These are phyloP conservation scores for Chytridium lagenaria DNA, from an alignment of 371 early-diverging fungal genomes.

Conservation along the genomic window DNA sequence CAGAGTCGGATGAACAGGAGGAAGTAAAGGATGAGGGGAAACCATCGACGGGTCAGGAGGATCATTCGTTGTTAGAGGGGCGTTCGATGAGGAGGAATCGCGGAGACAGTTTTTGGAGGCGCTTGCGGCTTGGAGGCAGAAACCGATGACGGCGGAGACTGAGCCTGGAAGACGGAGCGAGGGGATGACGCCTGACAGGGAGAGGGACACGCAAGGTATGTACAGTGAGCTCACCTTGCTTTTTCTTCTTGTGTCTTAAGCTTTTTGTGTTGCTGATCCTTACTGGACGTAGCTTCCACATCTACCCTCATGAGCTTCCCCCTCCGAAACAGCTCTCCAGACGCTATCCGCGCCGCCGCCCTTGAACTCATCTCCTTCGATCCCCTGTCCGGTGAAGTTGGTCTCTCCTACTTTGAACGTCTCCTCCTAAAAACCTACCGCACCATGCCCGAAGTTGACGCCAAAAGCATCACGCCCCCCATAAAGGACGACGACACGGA, in stretches of 20 bases:
- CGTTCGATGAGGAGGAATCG: constrained; percentile 39
- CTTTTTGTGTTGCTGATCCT: neutral
- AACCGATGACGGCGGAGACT: neutral
- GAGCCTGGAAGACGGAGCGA: neutral
- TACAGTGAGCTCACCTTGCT: no score
- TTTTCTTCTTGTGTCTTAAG: no score
- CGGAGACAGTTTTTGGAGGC: constrained; percentile 35
- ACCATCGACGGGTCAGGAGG: neutral
- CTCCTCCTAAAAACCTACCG: constrained; percentile 27
- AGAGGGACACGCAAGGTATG: neutral
- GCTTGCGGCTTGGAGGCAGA: constrained; percentile 38
- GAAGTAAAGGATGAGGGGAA: neutral
- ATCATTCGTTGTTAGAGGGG: constrained; percentile 30
- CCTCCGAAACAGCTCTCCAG: neutral
- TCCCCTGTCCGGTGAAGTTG: constrained; percentile 9
- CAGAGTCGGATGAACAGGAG: neutral
- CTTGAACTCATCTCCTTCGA: neutral
- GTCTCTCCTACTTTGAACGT: constrained; percentile 38
- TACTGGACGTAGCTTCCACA: neutral
- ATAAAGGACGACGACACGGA: no score
- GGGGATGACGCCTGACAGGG: neutral
- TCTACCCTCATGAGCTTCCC: neutral
- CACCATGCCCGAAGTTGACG: neutral
- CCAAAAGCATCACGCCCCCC: no score
- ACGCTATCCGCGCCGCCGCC: neutral